Percentiles rank a stretch among this genome's conserved stretches.
phyloP scores from a whole-genome alignment of 2,329 filamentous ascomycete species.

The Aspergillus hiratsukae region DNA sequence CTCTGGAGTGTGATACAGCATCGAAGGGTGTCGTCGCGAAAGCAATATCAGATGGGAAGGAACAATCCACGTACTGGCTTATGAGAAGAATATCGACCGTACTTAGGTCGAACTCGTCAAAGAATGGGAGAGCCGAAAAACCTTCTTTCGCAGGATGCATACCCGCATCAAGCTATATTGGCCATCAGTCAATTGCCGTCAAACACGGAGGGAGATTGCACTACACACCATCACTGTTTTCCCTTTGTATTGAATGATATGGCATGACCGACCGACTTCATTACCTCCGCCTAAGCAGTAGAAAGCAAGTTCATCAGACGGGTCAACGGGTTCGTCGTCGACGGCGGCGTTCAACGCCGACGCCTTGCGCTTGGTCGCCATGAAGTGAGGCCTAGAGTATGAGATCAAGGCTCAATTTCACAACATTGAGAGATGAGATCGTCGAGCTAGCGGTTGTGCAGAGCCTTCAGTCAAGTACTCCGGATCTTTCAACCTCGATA shows the following conservation, averaged over 20 bases:
- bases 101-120: slow-evolving; percentile 96
- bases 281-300: slow-evolving; percentile 91
- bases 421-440: background rate
- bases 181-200: background rate
- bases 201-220: background rate
- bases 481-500: background rate
- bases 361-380: slow-evolving; percentile 93
- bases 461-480: background rate
- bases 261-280: slow-evolving; percentile 93
- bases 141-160: slow-evolving; percentile 97
- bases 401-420: background rate
- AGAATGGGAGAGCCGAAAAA: slow-evolving; percentile 88
- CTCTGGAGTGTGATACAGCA: background rate
- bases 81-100: slow-evolving; percentile 96
- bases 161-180: slow-evolving; percentile 78
- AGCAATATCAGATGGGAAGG: slow-evolving; percentile 13
- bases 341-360: slow-evolving; percentile 62
- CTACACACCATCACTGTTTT: slow-evolving; percentile 91
- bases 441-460: background rate
- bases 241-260: slow-evolving; percentile 98
- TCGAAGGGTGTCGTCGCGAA: background rate
- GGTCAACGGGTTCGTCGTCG: slow-evolving; percentile 83
- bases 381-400: slow-evolving; percentile 37
- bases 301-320: slow-evolving; percentile 90
- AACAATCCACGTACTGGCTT: slow-evolving; percentile 79